phyloP scores from a whole-genome alignment of 352 stramenopile genomes.

The Elongisporangium anandrum region DNA sequence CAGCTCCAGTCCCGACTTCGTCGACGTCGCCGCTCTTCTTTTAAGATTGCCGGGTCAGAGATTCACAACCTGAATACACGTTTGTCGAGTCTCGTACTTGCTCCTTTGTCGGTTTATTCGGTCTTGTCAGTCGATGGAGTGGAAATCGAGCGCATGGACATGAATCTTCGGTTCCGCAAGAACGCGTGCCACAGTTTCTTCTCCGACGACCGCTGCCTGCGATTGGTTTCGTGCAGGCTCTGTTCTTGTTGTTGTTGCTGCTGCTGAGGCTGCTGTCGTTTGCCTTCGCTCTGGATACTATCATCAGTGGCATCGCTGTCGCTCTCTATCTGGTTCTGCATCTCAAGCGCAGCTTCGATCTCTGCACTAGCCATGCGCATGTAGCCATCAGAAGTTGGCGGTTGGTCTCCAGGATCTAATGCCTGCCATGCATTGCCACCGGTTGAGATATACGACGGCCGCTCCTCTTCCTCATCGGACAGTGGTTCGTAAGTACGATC shows the following conservation, averaged over 20 bases:
- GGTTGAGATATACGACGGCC: conserved; percentile 73
- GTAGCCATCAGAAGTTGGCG: conserved; percentile 64
- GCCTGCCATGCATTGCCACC: conserved; percentile 26
- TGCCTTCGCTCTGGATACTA: background rate
- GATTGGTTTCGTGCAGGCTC: background rate
- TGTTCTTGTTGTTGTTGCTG: conserved; percentile 8
- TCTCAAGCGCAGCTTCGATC: conserved; percentile 34
- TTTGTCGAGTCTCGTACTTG: too few relatives aligned
- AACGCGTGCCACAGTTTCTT: conserved; percentile 51
- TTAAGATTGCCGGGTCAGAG: too few relatives aligned
- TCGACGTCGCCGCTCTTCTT: too few relatives aligned
- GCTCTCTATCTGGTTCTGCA: conserved; percentile 18
- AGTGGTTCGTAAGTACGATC: conserved; percentile 9
- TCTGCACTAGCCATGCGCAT: conserved; percentile 71
- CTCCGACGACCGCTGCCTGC: conserved; percentile 16
- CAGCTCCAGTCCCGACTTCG: too few relatives aligned
- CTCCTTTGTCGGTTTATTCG: too few relatives aligned
- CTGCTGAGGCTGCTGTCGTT: conserved; percentile 3
- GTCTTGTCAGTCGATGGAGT: too few relatives aligned
- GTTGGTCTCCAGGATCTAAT: conserved; percentile 14
- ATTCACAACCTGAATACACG: too few relatives aligned
- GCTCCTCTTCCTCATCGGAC: conserved; percentile 21
- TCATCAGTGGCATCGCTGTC: conserved; percentile 9
- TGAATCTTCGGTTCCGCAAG: conserved; percentile 48
- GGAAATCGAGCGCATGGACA: conserved; percentile 26